Evolutionary conservation across 805 yeast species (phyloP), one percentile per base, ranked within the genome.

Genomic region (Candida coquimbonensis): DNA sequence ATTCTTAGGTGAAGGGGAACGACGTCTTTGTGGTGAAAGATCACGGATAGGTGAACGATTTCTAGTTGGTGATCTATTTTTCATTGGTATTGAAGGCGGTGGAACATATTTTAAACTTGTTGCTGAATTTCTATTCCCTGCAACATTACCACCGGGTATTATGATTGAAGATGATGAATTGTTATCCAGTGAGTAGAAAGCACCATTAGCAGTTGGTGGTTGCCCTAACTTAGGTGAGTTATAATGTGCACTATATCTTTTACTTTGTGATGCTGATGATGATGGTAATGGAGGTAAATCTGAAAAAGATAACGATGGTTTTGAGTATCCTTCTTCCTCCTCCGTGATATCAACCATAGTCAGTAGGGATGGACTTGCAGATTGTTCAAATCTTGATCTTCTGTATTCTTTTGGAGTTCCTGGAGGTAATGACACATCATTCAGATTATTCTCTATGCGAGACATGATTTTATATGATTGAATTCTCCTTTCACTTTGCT

Each of bases 281-380:
- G 53, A 44, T 1, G 60, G 55, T 27, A 56, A 44, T 2, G 54
- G 49, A 6, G 57, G 46, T 9, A 46, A 46, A 11, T 48, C 45
- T 9, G 45, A 36, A 5, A 44, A 27, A 3, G 47, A 42, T n/a
- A 40, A 41, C 9, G 47, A 53, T 12, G 37, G 40, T 21, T 19
- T 33, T 5, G 24, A 13, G 19, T 31, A 34, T n/a, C 38, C 47
- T 27, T 47, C 47, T 33, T 47, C 50, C 21, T 56, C 58, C 19
- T 59, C 63, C 5, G 58, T 49, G 25, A 58, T 59, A 14, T 53
- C 48, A n/a, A 59, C 49, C 63, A 59, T 59, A n/a, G 60, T 61
- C 0, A 61, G 55, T 13, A 51, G 61, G 1, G 47, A 25, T 4
- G 56, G 59, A 14, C 57, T 49, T 19, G 39, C 47, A 33, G 48